Evolutionary conservation across 1,284 basidiomycete species (phyloP).

Genomic region (Omphalotus olearius): DNA sequence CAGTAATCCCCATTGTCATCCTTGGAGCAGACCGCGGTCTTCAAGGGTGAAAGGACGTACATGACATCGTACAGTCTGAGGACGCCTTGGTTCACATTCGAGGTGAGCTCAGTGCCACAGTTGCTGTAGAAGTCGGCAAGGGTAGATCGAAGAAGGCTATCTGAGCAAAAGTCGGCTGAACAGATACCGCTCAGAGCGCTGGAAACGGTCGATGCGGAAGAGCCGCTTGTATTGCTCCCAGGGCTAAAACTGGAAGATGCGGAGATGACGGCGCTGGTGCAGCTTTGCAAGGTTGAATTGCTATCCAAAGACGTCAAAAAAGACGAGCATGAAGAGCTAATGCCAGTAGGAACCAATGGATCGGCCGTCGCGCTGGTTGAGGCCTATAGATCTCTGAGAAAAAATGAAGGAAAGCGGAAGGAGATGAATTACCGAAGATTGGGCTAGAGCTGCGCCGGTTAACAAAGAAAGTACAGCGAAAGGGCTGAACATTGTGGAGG

Average conservation of each 20-base stretch:
- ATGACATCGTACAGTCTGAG: conserved; percentile 72
- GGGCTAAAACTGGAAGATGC: conserved; percentile 63
- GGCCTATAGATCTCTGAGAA: background rate
- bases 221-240: conserved; percentile 33
- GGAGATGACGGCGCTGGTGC: conserved; percentile 60
- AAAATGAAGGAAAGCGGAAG: background rate
- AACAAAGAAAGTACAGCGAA: conserved; percentile 43
- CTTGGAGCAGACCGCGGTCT: conserved; percentile 68
- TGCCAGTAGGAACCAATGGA: conserved; percentile 54
- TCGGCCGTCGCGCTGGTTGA: background rate
- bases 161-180: conserved; percentile 49
- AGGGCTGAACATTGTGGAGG: conserved; percentile 42
- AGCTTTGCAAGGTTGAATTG: conserved; percentile 53
- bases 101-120: conserved; percentile 68
- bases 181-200: conserved; percentile 61
- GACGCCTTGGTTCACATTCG: conserved; percentile 44
- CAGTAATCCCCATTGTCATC: conserved; percentile 70
- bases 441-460: conserved; percentile 43
- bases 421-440: conserved; percentile 20
- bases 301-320: conserved; percentile 66
- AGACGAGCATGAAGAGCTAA: conserved; percentile 52
- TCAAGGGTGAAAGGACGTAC: conserved; percentile 67
- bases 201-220: conserved; percentile 44
- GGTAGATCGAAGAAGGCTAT: conserved; percentile 51
- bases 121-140: conserved; percentile 67